Evolutionary conservation across 2,329 filamentous ascomycete genomes (phyloP).

Genomic region (Madurella mycetomatis): DNA sequence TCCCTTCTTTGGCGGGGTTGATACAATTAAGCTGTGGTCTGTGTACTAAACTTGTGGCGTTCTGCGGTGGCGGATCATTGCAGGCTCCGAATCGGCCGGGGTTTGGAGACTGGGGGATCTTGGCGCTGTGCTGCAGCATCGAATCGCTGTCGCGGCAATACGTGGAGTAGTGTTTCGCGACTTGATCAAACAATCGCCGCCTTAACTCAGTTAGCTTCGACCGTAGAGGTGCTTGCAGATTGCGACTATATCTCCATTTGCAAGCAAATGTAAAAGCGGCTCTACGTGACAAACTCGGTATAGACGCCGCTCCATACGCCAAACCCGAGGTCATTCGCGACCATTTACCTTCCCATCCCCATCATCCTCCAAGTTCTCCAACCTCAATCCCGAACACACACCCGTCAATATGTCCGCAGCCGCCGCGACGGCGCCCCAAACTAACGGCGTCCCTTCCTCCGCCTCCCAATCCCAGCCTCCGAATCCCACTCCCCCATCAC

Average conservation of each 20-base stretch:
- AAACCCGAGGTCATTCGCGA: not conserved
- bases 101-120: not conserved
- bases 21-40: conserved; percentile 22
- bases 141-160: not conserved
- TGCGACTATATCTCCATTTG: too few species aligned
- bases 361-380: not conserved
- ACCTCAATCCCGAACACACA: not conserved
- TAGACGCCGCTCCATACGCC: too few species aligned
- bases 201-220: too few species aligned
- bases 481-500: conserved; percentile 10
- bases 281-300: too few species aligned
- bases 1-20: not conserved
- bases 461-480: conserved; percentile 20
- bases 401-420: conserved; percentile 28
- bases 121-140: not conserved
- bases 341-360: not conserved
- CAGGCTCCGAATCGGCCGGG: conserved; percentile 12
- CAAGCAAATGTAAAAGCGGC: too few species aligned
- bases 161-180: too few species aligned
- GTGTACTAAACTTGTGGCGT: conserved; percentile 5
- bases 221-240: too few species aligned
- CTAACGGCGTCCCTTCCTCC: conserved; percentile 48
- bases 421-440: conserved; percentile 38
- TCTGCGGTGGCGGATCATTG: conserved; percentile 20
- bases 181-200: too few species aligned